Conservation (phyloP, 805 yeast genomes). For the Brettanomyces anomalus region DNA sequence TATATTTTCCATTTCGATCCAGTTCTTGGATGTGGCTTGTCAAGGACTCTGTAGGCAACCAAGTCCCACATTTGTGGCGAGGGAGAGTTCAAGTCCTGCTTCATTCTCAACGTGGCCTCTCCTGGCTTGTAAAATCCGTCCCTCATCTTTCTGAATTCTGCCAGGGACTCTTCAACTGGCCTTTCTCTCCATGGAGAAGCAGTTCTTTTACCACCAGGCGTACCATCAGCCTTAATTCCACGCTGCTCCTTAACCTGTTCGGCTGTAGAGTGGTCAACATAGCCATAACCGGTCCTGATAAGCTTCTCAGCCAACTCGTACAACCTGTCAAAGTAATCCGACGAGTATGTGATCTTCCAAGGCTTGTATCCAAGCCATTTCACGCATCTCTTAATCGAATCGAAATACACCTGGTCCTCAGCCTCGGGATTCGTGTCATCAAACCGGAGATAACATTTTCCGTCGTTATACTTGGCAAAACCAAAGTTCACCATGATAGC, state of each 20-base stretch:
- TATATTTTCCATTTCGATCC: constrained; percentile 97
- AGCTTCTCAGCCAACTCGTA: constrained; percentile 83
- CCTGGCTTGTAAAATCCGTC: constrained; percentile 86
- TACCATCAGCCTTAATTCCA: constrained; percentile 87
- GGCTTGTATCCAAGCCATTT: constrained; percentile 93
- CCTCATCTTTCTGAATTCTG: constrained; percentile 82
- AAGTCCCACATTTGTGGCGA: constrained; percentile 99
- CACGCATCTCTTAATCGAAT: constrained; percentile 75
- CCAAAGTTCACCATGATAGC: constrained; percentile 98
- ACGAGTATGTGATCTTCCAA: constrained; percentile 90
- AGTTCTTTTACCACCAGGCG: constrained; percentile 85
- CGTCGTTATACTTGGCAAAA: constrained; percentile 80
- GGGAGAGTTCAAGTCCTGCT: constrained; percentile 82
- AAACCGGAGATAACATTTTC: constrained; percentile 84
- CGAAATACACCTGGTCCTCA: constrained; percentile 87
- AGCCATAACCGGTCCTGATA: constrained; percentile 64
- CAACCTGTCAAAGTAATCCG: constrained; percentile 87
- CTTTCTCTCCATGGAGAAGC: constrained; percentile 73
- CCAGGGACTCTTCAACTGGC: constrained; percentile 64
- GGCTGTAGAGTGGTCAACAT: constrained; percentile 88
- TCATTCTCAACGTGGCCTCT: constrained; percentile 93
- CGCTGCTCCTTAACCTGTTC: constrained; percentile 86
- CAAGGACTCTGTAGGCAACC: constrained; percentile 89
- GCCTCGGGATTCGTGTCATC: constrained; percentile 99
- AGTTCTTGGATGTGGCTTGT: constrained; percentile 92